Evolutionary conservation across 2,329 filamentous ascomycete species (phyloP), one percentile per base, ranked within the genome.

Genomic region (Colletotrichum tabaci): DNA sequence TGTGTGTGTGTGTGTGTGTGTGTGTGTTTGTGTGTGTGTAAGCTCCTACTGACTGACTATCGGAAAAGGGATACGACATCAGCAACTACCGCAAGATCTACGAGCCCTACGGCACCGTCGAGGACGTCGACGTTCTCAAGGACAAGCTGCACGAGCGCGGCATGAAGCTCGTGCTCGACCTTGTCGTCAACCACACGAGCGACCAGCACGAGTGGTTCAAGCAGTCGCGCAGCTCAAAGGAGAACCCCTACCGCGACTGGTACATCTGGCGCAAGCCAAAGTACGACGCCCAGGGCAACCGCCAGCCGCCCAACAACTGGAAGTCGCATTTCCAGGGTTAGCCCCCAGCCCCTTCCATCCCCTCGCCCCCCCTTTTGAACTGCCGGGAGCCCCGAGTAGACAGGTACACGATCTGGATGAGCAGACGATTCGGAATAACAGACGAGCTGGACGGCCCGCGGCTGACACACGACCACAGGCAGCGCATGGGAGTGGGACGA

Each of bases 111-210:
- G 93, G 93, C 18, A 90, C 90, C 21, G 82, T 95, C 49, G 83
- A 84, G 61, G 91, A 95, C 77, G 88, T 94, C 26, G 91, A 94
- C 61, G 79, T 82, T 1, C 80, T 94, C 65, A 90, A 91, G 64
- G 79, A 88, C 58, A 87, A 86, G 30, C 87, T 90, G 35, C 91
- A 94, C 71, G 79, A 86, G 42, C 83, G 90, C 2, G 88, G 86
- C 2, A 92, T 94, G 87, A 92, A 90, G 77, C 82, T 94, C 13
- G 86, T 94, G 26, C 87, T 94, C 75, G 92, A 94, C 76, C 82
- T 94, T 12, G 93, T 94, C 1, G 88, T 94, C 64, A 94, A 94
- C 73, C 92, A 95, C 78, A 94, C 92, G 0, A 84, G 81, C 53
- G 80, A 86, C 73, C 82, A 90, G 77, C 88, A 90, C 74, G 80